These are phyloP conservation scores for Termitomyces sp. DNA, from an alignment of 768 basidiomycete genomes.

Conservation along the genomic window DNA sequence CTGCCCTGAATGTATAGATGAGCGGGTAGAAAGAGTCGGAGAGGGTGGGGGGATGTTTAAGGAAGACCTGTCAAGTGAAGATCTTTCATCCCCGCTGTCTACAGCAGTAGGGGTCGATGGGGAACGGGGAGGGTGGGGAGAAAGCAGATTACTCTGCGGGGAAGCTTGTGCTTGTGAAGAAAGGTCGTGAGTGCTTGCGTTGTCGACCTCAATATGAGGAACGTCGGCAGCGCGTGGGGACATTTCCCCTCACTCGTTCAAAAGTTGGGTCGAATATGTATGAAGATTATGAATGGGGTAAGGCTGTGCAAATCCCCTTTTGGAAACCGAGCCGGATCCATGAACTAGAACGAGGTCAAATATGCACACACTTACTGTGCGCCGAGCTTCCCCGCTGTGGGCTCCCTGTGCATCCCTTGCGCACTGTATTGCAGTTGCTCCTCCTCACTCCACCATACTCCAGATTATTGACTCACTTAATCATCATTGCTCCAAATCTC, in stretches of 20 bases:
- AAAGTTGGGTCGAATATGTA: background rate
- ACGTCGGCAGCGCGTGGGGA: background rate
- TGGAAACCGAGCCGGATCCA: background rate
- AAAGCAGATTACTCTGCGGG: slow-evolving; percentile 15
- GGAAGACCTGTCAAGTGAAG: slow-evolving; percentile 2
- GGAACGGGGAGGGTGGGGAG: slow-evolving; percentile 18
- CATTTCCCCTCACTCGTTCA: background rate
- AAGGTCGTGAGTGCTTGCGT: background rate
- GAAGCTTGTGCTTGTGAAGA: too few species aligned
- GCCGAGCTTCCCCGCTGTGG: too few species aligned
- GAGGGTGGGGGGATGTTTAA: slow-evolving; percentile 52
- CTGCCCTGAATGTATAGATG: slow-evolving; percentile 32
- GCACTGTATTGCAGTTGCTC: too few species aligned
- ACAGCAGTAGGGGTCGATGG: slow-evolving; percentile 1
- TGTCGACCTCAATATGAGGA: slow-evolving; percentile 1
- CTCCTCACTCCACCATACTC: too few species aligned
- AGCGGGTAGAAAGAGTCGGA: slow-evolving; percentile 66
- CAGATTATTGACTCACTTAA: too few species aligned
- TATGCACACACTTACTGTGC: too few species aligned
- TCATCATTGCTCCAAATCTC: too few species aligned
- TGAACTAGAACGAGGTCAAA: too few species aligned
- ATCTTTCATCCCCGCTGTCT: slow-evolving; percentile 37
- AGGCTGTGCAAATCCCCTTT: background rate
- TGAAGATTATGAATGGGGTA: too few species aligned
- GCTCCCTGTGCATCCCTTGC: too few species aligned